Conservation (phyloP, 805 yeast species). For the Spathaspora arborariae region DNA sequence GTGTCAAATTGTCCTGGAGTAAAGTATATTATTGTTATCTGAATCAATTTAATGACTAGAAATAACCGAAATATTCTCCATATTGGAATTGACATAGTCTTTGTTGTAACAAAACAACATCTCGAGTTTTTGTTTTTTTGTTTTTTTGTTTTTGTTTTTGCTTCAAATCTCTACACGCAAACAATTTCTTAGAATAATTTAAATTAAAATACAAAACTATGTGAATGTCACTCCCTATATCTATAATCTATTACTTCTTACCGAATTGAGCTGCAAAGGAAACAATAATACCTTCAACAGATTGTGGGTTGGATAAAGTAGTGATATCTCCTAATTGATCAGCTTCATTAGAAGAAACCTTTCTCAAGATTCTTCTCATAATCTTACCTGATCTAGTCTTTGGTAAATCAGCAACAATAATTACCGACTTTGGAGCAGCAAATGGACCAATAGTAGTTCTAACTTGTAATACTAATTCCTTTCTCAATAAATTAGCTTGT, state of each 20-base stretch:
- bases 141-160: background rate
- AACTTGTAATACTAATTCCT: conserved; percentile 63
- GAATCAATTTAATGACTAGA: conserved; percentile 31
- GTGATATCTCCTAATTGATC: conserved; percentile 80
- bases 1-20: conserved; percentile 49
- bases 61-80: conserved; percentile 19
- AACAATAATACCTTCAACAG: conserved; percentile 63
- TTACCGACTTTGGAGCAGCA: conserved; percentile 77
- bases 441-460: conserved; percentile 81
- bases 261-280: conserved; percentile 37
- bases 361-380: conserved; percentile 82
- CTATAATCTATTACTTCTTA: conserved; percentile 26
- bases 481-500: conserved; percentile 53
- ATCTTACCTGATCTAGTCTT: conserved; percentile 85
- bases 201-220: background rate
- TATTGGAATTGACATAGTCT: conserved; percentile 7
- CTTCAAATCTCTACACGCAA: background rate
- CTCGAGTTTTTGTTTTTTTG: too few relatives aligned
- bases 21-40: conserved; percentile 32
- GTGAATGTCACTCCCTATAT: background rate
- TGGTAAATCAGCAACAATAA: conserved; percentile 74
- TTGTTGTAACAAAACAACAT: background rate
- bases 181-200: background rate
- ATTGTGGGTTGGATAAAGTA: conserved; percentile 72
- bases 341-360: conserved; percentile 69